Conservation (phyloP, 2,329 filamentous ascomycete genomes). For the Colletotrichum acutatum region DNA sequence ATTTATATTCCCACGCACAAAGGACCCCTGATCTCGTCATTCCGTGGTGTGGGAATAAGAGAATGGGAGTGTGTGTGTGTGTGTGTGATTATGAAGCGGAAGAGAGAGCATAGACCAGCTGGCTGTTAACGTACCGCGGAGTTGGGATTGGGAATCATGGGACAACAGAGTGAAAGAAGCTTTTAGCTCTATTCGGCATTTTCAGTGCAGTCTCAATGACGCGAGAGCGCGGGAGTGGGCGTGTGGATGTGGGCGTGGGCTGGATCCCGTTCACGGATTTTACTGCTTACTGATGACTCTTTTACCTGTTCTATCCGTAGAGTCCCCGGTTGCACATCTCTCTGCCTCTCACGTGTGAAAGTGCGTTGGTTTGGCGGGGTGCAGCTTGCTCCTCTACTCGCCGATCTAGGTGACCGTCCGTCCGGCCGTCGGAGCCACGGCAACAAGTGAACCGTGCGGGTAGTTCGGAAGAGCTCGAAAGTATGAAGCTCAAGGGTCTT, state of each 20-base stretch:
- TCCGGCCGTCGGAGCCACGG: constrained; percentile 21
- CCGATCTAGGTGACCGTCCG: not conserved
- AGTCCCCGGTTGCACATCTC: no score
- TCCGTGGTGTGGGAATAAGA: constrained; percentile 10
- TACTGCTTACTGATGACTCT: not conserved
- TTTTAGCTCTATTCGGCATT: constrained; percentile 13
- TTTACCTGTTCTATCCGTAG: not conserved
- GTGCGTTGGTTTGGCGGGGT: not conserved
- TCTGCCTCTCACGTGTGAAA: not conserved
- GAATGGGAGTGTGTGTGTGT: not conserved
- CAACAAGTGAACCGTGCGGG: constrained; percentile 21
- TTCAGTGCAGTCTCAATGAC: not conserved
- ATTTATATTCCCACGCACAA: not conserved
- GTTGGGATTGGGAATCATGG: constrained; percentile 16
- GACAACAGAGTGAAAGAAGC: not conserved
- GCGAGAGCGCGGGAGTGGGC: not conserved
- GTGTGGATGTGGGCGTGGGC: not conserved
- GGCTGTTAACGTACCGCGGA: constrained; percentile 11
- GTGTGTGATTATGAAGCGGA: not conserved
- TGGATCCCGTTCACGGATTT: not conserved
- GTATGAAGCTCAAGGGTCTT: not conserved
- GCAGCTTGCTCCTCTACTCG: not conserved
- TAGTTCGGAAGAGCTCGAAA: constrained; percentile 12
- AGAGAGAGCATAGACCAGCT: constrained; percentile 2
- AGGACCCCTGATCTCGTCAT: not conserved